These are phyloP conservation scores for Porcisia hertigi DNA, from an alignment of 208 protist genomes.

Conservation along the genomic window DNA sequence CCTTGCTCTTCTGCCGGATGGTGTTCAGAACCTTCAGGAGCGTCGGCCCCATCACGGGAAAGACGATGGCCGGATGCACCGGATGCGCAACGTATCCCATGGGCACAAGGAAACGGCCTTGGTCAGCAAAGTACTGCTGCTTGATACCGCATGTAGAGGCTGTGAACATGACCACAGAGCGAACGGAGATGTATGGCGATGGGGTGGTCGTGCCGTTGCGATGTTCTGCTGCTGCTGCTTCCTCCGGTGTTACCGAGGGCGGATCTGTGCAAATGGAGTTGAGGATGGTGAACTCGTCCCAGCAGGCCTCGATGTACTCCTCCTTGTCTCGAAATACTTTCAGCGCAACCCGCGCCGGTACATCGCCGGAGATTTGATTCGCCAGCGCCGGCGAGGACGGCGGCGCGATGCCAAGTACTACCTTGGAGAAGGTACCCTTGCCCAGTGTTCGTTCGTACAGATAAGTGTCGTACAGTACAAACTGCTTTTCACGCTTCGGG, in stretches of 20 bases:
- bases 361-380: constrained; percentile 23
- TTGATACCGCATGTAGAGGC: constrained; percentile 34
- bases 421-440: constrained; percentile 85
- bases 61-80: constrained; percentile 72
- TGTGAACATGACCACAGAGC: constrained; percentile 40
- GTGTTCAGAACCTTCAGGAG: constrained; percentile 53
- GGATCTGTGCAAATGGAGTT: constrained; percentile 31
- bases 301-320: constrained; percentile 69
- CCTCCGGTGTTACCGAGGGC: constrained; percentile 13
- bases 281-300: constrained; percentile 70
- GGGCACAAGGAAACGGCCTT: constrained; percentile 62
- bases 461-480: constrained; percentile 74
- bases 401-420: constrained; percentile 50
- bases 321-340: constrained; percentile 82
- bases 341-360: constrained; percentile 45
- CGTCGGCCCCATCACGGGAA: constrained; percentile 72
- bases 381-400: constrained; percentile 14
- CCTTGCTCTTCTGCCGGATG: constrained; percentile 49
- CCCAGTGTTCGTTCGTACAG: constrained; percentile 58
- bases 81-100: constrained; percentile 71
- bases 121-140: constrained; percentile 42
- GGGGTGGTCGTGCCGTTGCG: constrained; percentile 7
- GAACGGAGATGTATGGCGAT: constrained; percentile 32
- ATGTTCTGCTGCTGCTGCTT: constrained; percentile 15
- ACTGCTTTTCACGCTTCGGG: constrained; percentile 20